These are phyloP conservation scores for Antrodiella citrinella DNA, from an alignment of 768 basidiomycete species.

Conservation along the genomic window DNA sequence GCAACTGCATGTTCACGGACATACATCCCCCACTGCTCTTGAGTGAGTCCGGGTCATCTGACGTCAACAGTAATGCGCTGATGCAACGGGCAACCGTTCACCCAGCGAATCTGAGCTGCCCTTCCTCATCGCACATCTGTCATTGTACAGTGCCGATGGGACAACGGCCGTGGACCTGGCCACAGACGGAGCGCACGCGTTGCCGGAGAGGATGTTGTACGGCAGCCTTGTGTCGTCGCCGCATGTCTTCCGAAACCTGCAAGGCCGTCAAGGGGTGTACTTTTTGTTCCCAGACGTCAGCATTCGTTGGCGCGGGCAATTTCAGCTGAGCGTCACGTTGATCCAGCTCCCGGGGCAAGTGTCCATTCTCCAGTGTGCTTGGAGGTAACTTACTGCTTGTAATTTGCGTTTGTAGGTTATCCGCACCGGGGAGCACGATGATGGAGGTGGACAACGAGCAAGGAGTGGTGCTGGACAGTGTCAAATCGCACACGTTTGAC, in stretches of 20 bases:
- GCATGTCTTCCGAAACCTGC: slow-evolving; percentile 70
- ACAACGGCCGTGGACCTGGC: slow-evolving; percentile 53
- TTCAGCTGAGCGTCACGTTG: slow-evolving; percentile 65
- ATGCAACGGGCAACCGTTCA: slow-evolving; percentile 6
- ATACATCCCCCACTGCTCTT: slow-evolving; percentile 59
- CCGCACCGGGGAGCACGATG: slow-evolving; percentile 11
- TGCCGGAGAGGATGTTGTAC: slow-evolving; percentile 60
- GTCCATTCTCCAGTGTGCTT: not conserved
- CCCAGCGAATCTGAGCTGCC: slow-evolving; percentile 79
- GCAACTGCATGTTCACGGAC: slow-evolving; percentile 68
- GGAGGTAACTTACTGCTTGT: not conserved
- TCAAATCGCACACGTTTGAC: slow-evolving; percentile 71
- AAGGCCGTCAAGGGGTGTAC: slow-evolving; percentile 75
- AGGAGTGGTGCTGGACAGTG: slow-evolving; percentile 60
- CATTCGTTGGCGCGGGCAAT: slow-evolving; percentile 69
- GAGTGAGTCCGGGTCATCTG: slow-evolving; percentile 50
- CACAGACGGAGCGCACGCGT: slow-evolving; percentile 38
- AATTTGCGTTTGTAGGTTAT: slow-evolving; percentile 6
- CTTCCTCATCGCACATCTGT: slow-evolving; percentile 80
- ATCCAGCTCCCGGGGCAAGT: slow-evolving; percentile 71
- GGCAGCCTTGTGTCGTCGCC: slow-evolving; percentile 82
- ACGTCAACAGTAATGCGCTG: not conserved
- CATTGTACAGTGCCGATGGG: slow-evolving; percentile 67
- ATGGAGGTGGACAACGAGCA: slow-evolving; percentile 42
- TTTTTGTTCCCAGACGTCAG: slow-evolving; percentile 91